Evolutionary conservation across 176 grass and related monocot genomes (phyloP), one percentile per base, ranked within the genome.

Genomic region (Poa annua): DNA sequence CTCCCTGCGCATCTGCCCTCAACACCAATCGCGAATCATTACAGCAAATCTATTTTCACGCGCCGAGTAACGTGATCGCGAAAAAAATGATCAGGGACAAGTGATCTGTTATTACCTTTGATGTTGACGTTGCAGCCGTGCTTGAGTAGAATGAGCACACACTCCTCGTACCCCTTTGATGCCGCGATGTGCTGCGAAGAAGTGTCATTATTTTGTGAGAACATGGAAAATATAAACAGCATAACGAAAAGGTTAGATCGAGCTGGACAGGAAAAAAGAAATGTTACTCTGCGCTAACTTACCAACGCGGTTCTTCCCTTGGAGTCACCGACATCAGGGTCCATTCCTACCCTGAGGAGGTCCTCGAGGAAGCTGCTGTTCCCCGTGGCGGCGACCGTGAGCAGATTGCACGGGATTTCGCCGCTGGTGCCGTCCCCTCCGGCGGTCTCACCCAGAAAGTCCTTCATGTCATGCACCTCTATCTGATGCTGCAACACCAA

Each of bases 251-350:
- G 6, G 7, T 41, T 9, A 41, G 39, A 9, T 41, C 7, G 8
- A 61, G 2, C 21, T 78, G 55, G 59, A 11, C 45, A 71, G 15
- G 17, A 39, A 41, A 26, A 8, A 47, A 47, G 1, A 3, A 29
- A 29, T 29, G 29, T 29, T 29, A 29, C 29, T 29, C 29, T 29
- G 29, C 29, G 1, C 29, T 29, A 29, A 15, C 53, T 74, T 88
- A 98, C 96, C 96, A 98, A 16, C 2, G 96, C 85, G 11, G 96
- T 98, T 92, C 96, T 88, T 77, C 93, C 93, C 47, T 89, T 93
- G 80, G 85, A 93, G 51, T 98, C 93, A 1, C 90, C 91, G 22
- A 92, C 83, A 71, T 96, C 83, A 36, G 96, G 87, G 81, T 95
- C 93, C 93, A 92, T 98, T 13, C 96, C 96, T 3, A 87, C 87